Evolutionary conservation across 495 filamentous ascomycete species (phyloP).

Genomic region (Barbatosphaeria neglecta): DNA sequence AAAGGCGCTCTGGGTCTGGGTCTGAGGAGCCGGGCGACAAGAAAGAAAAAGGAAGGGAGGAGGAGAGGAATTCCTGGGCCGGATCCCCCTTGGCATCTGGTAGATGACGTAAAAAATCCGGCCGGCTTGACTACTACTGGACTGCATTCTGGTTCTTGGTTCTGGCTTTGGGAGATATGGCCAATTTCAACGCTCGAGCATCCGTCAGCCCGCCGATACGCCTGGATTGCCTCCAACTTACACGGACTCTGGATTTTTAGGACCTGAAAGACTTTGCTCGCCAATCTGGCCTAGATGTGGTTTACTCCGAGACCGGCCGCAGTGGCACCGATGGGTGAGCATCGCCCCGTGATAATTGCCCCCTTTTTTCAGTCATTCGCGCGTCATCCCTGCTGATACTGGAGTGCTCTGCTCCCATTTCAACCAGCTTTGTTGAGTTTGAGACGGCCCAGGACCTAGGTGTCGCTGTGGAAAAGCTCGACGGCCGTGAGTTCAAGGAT

Average conservation of each 20-base stretch:
- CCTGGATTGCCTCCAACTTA: slow-evolving; percentile 39
- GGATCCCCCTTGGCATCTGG: not conserved
- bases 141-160: slow-evolving; percentile 7
- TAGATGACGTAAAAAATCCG: too few species aligned
- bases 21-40: not conserved
- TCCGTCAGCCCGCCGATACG: slow-evolving; percentile 17
- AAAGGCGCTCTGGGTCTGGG: not conserved
- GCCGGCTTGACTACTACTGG: not conserved
- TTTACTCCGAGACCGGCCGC: slow-evolving; percentile 92
- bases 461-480: slow-evolving; percentile 84
- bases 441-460: slow-evolving; percentile 85
- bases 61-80: not conserved
- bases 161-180: slow-evolving; percentile 25
- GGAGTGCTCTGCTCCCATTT: slow-evolving; percentile 11
- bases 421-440: slow-evolving; percentile 85
- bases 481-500: slow-evolving; percentile 84
- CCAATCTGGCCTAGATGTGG: slow-evolving; percentile 90
- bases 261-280: slow-evolving; percentile 99
- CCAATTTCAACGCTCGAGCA: slow-evolving; percentile 32
- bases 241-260: slow-evolving; percentile 58
- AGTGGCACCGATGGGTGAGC: slow-evolving; percentile 78
- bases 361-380: too few species aligned
- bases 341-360: slow-evolving; percentile 60
- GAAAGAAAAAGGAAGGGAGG: not conserved
- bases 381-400: not conserved